Evolutionary conservation across 2,329 filamentous ascomycete species (phyloP).

Genomic region (Arachnomyces sp.): DNA sequence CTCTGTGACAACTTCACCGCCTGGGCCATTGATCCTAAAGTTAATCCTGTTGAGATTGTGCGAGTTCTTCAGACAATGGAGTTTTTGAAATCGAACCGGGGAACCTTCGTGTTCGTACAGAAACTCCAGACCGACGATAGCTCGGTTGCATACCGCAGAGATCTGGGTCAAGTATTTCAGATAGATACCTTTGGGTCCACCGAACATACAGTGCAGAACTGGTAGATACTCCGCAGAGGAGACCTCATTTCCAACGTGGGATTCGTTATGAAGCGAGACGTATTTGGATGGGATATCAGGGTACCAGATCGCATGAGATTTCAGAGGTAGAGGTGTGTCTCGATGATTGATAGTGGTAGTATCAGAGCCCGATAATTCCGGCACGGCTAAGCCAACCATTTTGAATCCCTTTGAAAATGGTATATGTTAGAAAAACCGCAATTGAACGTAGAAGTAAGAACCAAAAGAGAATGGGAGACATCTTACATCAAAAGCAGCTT

Average conservation of each 20-base stretch:
- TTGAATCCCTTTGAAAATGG: conserved; percentile 12
- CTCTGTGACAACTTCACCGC: conserved; percentile 12
- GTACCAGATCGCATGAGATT: conserved; percentile 16
- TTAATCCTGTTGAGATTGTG: conserved; percentile 11
- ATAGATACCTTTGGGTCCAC: conserved; percentile 11
- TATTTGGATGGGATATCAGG: conserved; percentile 11
- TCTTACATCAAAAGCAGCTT: conserved; percentile 14
- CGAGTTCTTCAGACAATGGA: conserved; percentile 4
- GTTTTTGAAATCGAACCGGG: conserved; percentile 8
- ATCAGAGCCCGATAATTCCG: conserved; percentile 2
- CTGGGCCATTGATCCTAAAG: conserved; percentile 14
- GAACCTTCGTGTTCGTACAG: conserved; percentile 9
- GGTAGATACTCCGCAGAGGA: conserved; percentile 11
- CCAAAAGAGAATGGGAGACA: not conserved
- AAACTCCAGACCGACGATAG: conserved; percentile 14
- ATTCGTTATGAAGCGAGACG: conserved; percentile 9
- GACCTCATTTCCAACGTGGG: conserved; percentile 7
- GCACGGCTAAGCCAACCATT: conserved; percentile 14
- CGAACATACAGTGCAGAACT: conserved; percentile 15
- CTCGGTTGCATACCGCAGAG: conserved; percentile 11
- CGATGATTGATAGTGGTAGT: conserved; percentile 7
- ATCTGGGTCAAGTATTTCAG: conserved; percentile 15
- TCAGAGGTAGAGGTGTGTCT: conserved; percentile 8
- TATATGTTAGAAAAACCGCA: not conserved
- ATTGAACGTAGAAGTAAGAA: not conserved